phyloP scores from a whole-genome alignment of 768 basidiomycete genomes.

The Panaeolus cyanescens region DNA sequence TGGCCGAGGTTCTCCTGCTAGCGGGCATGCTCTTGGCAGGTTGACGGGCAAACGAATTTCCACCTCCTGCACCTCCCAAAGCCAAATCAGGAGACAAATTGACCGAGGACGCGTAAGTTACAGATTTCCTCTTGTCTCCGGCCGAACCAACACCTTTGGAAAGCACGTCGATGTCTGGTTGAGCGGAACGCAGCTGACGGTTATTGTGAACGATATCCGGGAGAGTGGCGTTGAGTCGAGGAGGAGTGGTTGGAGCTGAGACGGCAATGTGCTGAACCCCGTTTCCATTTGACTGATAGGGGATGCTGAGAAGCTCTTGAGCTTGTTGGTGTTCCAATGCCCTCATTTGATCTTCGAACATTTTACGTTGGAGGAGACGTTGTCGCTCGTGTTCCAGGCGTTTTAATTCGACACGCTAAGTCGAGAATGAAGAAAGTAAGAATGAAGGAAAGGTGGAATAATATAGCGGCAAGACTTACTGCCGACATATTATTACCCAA shows the following conservation, averaged over 20 bases:
- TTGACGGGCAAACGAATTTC: conserved; percentile 59
- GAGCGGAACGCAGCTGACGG: conserved; percentile 40
- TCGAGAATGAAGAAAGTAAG: conserved; percentile 10
- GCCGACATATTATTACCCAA: conserved; percentile 84
- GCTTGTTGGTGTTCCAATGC: conserved; percentile 90
- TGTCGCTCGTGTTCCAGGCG: conserved; percentile 91
- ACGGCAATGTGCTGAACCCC: conserved; percentile 78
- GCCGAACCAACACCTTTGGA: conserved; percentile 69
- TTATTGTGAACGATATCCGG: conserved; percentile 50
- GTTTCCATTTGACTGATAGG: conserved; percentile 58
- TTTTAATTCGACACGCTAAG: conserved; percentile 85
- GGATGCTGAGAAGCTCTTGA: conserved; percentile 78
- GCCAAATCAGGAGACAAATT: conserved; percentile 72
- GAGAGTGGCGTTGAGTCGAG: conserved; percentile 73
- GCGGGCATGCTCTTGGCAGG: conserved; percentile 92
- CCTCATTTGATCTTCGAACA: conserved; percentile 98
- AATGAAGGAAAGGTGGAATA: conserved; percentile 4
- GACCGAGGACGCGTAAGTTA: conserved; percentile 80
- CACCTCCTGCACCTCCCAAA: conserved; percentile 42
- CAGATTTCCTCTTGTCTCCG: conserved; percentile 84
- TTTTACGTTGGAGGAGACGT: conserved; percentile 79
- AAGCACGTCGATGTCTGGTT: conserved; percentile 64
- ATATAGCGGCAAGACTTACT: conserved; percentile 49
- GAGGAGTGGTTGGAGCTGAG: conserved; percentile 87
- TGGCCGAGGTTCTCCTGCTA: conserved; percentile 86